These are phyloP conservation scores for Styphnolobium japonicum DNA, from an alignment of 306 rosid species.

Conservation along the genomic window DNA sequence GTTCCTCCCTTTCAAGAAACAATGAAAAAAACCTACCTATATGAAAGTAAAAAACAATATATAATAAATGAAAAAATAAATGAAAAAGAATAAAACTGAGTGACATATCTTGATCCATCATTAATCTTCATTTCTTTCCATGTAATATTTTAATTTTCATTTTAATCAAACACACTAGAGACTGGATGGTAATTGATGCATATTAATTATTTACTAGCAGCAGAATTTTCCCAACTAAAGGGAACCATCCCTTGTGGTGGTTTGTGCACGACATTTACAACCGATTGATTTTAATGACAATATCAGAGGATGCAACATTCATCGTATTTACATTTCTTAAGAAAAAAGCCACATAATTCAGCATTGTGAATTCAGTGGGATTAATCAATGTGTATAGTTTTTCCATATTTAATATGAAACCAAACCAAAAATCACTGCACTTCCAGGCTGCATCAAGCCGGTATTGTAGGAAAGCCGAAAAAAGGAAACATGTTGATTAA, in stretches of 20 bases:
- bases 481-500: background rate
- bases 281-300: background rate
- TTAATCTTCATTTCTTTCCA: background rate
- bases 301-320: background rate
- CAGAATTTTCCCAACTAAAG: background rate
- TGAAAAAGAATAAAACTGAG: background rate
- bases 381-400: background rate
- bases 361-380: background rate
- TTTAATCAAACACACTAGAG: background rate
- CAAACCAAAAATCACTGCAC: constrained; percentile 2
- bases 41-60: background rate
- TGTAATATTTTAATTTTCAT: background rate
- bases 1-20: too few relatives aligned
- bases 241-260: background rate
- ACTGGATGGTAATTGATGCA: background rate
- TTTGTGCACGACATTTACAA: background rate
- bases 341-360: background rate
- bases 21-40: background rate
- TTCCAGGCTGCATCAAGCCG: background rate
- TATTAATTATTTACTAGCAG: background rate
- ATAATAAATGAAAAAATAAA: background rate
- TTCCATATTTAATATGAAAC: background rate
- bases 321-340: background rate
- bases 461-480: background rate
- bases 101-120: background rate